Conservation (phyloP, 176 grass and related monocot species). For the Lolium rigidum region DNA sequence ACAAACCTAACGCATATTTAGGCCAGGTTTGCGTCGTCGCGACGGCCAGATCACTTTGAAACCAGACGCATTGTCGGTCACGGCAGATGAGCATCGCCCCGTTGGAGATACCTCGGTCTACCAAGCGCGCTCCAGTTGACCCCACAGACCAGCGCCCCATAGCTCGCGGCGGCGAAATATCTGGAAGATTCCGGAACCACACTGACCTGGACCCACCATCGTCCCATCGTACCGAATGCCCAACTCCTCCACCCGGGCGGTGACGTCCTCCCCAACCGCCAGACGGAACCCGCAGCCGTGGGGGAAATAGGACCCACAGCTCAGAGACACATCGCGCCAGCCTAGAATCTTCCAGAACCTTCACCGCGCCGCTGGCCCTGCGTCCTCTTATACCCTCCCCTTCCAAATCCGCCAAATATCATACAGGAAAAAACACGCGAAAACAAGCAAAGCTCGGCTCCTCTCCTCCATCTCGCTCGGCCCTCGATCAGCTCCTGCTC, state of each 20-base stretch:
- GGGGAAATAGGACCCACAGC: constrained; percentile 17
- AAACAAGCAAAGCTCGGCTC: background rate
- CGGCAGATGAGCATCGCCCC: too few relatives aligned
- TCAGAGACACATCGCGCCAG: constrained; percentile 37
- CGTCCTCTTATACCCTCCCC: background rate
- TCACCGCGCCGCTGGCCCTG: background rate
- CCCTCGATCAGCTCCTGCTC: background rate
- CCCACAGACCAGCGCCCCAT: constrained; percentile 18
- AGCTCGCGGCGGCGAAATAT: constrained; percentile 12
- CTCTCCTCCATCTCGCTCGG: background rate
- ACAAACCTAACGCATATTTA: too few relatives aligned
- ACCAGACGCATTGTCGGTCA: too few relatives aligned
- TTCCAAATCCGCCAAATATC: background rate
- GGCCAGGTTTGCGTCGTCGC: too few relatives aligned
- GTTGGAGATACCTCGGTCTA: too few relatives aligned
- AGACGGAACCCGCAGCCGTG: background rate
- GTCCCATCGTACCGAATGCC: background rate
- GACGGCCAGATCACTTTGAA: too few relatives aligned
- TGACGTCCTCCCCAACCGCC: constrained; percentile 1
- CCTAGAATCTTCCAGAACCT: constrained; percentile 50
- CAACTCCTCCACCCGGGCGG: background rate
- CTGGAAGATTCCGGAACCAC: constrained; percentile 44
- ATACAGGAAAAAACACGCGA: too few relatives aligned
- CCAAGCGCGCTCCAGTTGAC: background rate
- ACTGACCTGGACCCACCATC: background rate